These are phyloP conservation scores for Westerdykella ornata DNA, from an alignment of 2,329 filamentous ascomycete species.

Conservation along the genomic window DNA sequence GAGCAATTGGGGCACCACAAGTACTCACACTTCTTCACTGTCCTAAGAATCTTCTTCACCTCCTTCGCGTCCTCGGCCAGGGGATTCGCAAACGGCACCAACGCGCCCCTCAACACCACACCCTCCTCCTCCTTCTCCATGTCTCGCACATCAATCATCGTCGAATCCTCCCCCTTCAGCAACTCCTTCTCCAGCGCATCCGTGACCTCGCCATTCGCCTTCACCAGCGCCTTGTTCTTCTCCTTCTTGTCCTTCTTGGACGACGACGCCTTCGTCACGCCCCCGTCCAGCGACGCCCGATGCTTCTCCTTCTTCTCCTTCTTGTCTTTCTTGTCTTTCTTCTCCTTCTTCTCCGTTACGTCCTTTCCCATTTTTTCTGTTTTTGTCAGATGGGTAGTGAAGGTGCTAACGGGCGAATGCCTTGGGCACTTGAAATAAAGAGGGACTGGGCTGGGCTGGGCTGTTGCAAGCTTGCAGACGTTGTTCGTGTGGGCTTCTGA, in stretches of 20 bases:
- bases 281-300: conserved; percentile 31
- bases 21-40: conserved; percentile 53
- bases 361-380: conserved; percentile 33
- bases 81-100: conserved; percentile 79
- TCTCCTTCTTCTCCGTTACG: conserved; percentile 35
- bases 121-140: conserved; percentile 39
- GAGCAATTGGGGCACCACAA: too few relatives aligned
- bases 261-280: conserved; percentile 48
- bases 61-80: conserved; percentile 68
- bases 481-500: neutral
- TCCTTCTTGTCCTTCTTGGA: conserved; percentile 60
- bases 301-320: conserved; percentile 66
- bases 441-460: too few relatives aligned
- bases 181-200: conserved; percentile 51
- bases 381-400: neutral
- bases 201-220: conserved; percentile 44
- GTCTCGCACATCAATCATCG: conserved; percentile 39
- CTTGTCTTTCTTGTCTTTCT: conserved; percentile 52
- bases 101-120: conserved; percentile 44
- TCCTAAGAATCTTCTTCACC: conserved; percentile 59
- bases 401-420: neutral
- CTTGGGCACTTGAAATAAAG: too few relatives aligned
- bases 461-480: too few relatives aligned
- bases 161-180: conserved; percentile 54
- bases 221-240: conserved; percentile 41